Conservation (phyloP, 73 alveolate genomes). For the Paraurostyla sp. region DNA sequence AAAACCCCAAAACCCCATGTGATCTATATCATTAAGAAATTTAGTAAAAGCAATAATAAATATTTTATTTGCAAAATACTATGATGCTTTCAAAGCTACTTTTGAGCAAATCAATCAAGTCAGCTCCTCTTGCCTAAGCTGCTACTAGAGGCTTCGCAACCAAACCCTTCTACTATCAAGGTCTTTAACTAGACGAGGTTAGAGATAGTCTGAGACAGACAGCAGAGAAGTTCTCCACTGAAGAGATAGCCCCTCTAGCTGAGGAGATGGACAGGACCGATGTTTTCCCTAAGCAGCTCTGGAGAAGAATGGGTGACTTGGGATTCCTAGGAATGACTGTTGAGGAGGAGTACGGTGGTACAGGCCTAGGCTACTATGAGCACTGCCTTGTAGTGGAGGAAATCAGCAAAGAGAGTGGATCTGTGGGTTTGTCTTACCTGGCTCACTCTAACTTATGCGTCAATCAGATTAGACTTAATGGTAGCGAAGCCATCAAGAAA, state of each 20-base stretch:
- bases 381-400: constrained; percentile 92
- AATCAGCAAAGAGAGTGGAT: constrained; percentile 88
- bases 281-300: constrained; percentile 77
- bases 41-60: too few species aligned
- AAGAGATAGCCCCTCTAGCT: constrained; percentile 88
- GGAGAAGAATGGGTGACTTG: constrained; percentile 91
- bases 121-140: neutral
- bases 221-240: constrained; percentile 67
- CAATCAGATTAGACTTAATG: constrained; percentile 82
- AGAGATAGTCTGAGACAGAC: constrained; percentile 60
- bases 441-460: constrained; percentile 95
- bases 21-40: too few species aligned
- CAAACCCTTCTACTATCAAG: constrained; percentile 35
- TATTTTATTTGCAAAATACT: too few species aligned
- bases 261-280: constrained; percentile 86
- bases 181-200: constrained; percentile 44
- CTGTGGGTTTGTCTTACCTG: constrained; percentile 90
- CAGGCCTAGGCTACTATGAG: constrained; percentile 88
- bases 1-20: too few species aligned
- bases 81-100: too few species aligned
- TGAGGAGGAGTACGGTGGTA: constrained; percentile 90
- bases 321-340: constrained; percentile 95
- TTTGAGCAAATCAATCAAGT: too few species aligned
- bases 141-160: constrained; percentile 46
- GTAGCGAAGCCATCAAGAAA: constrained; percentile 84